Conservation (phyloP, 345 rosid genomes). For the Citropsis articulata region DNA sequence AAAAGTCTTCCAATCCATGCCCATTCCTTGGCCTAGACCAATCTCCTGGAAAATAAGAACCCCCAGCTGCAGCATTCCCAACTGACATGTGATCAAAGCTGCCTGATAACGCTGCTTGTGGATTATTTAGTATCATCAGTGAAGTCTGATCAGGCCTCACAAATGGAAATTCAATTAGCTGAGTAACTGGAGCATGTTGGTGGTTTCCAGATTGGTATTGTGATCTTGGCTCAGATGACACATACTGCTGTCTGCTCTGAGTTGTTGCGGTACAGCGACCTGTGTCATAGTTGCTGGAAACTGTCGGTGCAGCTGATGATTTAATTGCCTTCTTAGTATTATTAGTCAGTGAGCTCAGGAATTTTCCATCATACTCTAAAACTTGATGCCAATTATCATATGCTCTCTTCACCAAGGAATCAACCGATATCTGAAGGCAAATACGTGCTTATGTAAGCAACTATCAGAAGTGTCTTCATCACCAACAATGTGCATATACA, state of each 20-base stretch:
- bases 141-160: constrained; percentile 42
- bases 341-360: constrained; percentile 49
- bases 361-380: constrained; percentile 72
- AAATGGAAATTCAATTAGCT: constrained; percentile 59
- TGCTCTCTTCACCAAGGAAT: constrained; percentile 77
- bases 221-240: constrained; percentile 34
- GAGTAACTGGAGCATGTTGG: constrained; percentile 45
- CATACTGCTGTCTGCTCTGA: constrained; percentile 34
- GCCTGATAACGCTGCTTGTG: constrained; percentile 39
- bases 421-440: constrained; percentile 67
- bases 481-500: neutral
- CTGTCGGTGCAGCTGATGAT: constrained; percentile 24
- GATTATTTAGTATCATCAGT: constrained; percentile 32
- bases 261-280: constrained; percentile 18
- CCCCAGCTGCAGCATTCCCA: constrained; percentile 37
- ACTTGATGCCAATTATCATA: constrained; percentile 92
- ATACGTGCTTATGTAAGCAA: constrained; percentile 1
- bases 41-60: constrained; percentile 51
- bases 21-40: constrained; percentile 54
- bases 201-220: constrained; percentile 32
- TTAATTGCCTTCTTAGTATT: constrained; percentile 35
- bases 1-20: constrained; percentile 55
- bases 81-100: constrained; percentile 43
- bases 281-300: constrained; percentile 22
- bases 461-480: neutral